Evolutionary conservation across 768 basidiomycete species (phyloP), one percentile per base, ranked within the genome.

Genomic region (Hortiboletus campestris): DNA sequence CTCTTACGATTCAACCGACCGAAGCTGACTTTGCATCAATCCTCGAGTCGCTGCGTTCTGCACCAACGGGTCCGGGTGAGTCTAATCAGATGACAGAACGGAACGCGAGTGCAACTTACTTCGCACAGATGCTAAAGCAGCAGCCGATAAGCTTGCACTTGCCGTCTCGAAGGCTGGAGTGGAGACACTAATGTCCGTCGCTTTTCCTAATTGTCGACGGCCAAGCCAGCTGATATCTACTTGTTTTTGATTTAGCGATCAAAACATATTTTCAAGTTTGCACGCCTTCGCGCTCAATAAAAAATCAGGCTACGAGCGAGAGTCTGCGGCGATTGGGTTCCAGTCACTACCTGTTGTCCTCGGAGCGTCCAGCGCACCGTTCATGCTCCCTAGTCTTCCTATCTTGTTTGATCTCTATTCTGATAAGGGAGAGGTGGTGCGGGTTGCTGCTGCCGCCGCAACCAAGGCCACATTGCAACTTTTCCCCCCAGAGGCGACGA

Each of bases 341-440:
- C 86, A 88, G 56, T 89, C 90, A 9, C 71, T 95, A 22, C 82
- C 88, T 46, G 76, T 74, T 42, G 77, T 84, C 51, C 78, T 93
- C 25, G 94, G 94, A 31, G 73, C 84, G 20, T 73, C 89, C 6
- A 74, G 78, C 51, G 90, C 84, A 38, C 91, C 93, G 17, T 72
- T 90, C 49, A 77, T 97, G 35, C 77, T 97, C 14, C 79, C 89
- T 2, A 87, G 86, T 41, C 83, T 98, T 50, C 81, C 91, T 17
- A 64, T 85, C 39, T 72, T 98, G 49, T 88, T 88, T 71, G 90
- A 94, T 50, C 79, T 94, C 38, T 87, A 89, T 73, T 88, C 90
- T 80, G 96, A 98, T 70, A 95, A 96, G 72, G 94, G 93, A 58
- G 93, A 94, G 50, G 89, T 94, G 29, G 93, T 98, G 59, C 86